phyloP scores from a whole-genome alignment of 352 stramenopile species.

The Pythium plurisporium region DNA sequence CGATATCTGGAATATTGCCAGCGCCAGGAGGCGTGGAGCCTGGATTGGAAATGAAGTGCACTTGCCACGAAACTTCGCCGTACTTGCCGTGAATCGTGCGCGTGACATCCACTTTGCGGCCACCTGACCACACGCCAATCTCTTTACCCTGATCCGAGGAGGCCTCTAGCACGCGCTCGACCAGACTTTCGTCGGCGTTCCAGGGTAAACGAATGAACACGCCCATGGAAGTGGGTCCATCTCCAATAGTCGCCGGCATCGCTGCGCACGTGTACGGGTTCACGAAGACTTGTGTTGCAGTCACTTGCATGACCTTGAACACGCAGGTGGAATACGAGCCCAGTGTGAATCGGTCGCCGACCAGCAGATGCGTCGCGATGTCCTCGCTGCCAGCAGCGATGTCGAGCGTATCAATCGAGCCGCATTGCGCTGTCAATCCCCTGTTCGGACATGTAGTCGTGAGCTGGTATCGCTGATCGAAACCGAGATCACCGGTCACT shows the following conservation, averaged over 20 bases:
- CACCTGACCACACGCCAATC: constrained; percentile 33
- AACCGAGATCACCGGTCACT: constrained; percentile 68
- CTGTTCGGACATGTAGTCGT: constrained; percentile 28
- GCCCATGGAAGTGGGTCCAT: constrained; percentile 9
- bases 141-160: constrained; percentile 40
- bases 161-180: constrained; percentile 49
- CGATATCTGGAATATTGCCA: constrained; percentile 81
- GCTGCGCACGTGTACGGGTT: constrained; percentile 22
- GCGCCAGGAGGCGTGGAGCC: constrained; percentile 85
- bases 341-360: constrained; percentile 54
- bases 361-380: constrained; percentile 30
- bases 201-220: constrained; percentile 47
- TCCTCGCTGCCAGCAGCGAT: constrained; percentile 28
- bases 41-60: constrained; percentile 94
- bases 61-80: constrained; percentile 90
- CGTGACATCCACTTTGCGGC: constrained; percentile 80
- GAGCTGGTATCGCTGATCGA: constrained; percentile 37
- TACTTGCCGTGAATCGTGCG: constrained; percentile 93
- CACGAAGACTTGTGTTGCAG: constrained; percentile 33
- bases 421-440: constrained; percentile 17
- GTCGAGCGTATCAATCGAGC: constrained; percentile 25
- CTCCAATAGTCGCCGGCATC: constrained; percentile 20
- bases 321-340: constrained; percentile 45
- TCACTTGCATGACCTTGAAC: constrained; percentile 41
- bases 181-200: constrained; percentile 57